A percentile compares a stretch with the other conserved stretches of the same genome.
These are phyloP conservation scores for Endocalyx cinctus DNA, from an alignment of 2,329 filamentous ascomycete species.

Conservation along the genomic window DNA sequence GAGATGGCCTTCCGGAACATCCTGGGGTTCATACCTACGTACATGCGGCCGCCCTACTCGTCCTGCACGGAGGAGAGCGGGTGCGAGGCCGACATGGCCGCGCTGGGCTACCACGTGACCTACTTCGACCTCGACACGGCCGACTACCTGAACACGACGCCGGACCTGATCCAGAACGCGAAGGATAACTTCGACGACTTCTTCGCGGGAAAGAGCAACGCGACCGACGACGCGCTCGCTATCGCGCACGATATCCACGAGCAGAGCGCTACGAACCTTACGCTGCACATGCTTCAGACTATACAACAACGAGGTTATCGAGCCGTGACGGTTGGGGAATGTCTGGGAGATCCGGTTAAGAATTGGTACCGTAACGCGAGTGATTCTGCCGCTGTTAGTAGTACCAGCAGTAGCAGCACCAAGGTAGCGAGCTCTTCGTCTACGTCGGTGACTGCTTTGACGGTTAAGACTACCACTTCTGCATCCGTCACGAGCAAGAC, in stretches of 20 bases:
- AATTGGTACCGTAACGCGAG: constrained; percentile 36
- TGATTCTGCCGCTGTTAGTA: not conserved
- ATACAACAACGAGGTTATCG: constrained; percentile 29
- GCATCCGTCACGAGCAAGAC: no score
- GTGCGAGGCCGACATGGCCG: constrained; percentile 28
- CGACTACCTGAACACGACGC: constrained; percentile 50
- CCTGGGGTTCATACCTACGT: constrained; percentile 50
- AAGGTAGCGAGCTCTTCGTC: no score
- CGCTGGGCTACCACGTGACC: constrained; percentile 50
- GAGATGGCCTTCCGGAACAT: constrained; percentile 53
- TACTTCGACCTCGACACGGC: constrained; percentile 58
- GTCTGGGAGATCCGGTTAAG: constrained; percentile 35
- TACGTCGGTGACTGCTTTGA: no score
- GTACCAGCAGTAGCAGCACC: no score
- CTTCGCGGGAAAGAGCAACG: constrained; percentile 29
- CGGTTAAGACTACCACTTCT: no score
- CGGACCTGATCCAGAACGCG: constrained; percentile 38
- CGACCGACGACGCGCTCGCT: constrained; percentile 38
- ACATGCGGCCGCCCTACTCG: constrained; percentile 43
- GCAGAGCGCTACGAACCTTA: constrained; percentile 39
- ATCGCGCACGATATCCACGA: constrained; percentile 50
- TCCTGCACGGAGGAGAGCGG: constrained; percentile 33
- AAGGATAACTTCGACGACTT: constrained; percentile 45
- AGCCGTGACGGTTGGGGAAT: constrained; percentile 41
- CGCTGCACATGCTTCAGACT: constrained; percentile 26